These are phyloP conservation scores for Abrus pulchellus DNA, from an alignment of 306 rosid species.

Conservation along the genomic window DNA sequence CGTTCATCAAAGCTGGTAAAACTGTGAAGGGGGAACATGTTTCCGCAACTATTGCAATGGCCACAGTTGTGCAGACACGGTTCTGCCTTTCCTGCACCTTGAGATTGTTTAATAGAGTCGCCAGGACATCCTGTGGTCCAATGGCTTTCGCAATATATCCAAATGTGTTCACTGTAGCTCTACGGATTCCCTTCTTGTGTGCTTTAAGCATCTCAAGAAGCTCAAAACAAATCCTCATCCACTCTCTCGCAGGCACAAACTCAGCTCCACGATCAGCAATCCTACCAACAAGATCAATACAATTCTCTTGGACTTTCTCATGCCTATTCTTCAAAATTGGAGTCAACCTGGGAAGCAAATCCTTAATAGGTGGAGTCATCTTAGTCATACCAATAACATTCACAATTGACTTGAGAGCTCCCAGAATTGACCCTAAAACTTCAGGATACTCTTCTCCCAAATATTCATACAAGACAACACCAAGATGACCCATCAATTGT, in stretches of 20 bases:
- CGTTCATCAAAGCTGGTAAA: slow-evolving; percentile 95
- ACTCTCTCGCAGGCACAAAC: slow-evolving; percentile 95
- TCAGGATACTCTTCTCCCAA: slow-evolving; percentile 98
- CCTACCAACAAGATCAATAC: slow-evolving; percentile 94
- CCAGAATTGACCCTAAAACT: slow-evolving; percentile 92
- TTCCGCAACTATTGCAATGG: slow-evolving; percentile 95
- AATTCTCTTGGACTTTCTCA: slow-evolving; percentile 96
- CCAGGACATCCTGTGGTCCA: slow-evolving; percentile 95
- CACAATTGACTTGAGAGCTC: slow-evolving; percentile 96
- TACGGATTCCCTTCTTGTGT: slow-evolving; percentile 93
- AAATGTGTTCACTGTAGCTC: slow-evolving; percentile 91
- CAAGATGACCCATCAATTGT: slow-evolving; percentile 98
- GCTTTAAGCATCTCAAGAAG: slow-evolving; percentile 99
- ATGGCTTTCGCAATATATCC: slow-evolving; percentile 96
- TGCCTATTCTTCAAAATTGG: slow-evolving; percentile 98
- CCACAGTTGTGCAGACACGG: slow-evolving; percentile 97
- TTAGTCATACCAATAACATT: slow-evolving; percentile 98
- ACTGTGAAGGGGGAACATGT: slow-evolving; percentile 96
- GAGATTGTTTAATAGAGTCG: slow-evolving; percentile 84
- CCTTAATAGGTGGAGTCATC: slow-evolving; percentile 99
- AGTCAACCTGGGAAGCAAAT: slow-evolving; percentile 92
- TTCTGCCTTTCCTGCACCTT: slow-evolving; percentile 97
- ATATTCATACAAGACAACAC: slow-evolving; percentile 94
- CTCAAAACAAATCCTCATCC: slow-evolving; percentile 99
- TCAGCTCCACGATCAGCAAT: slow-evolving; percentile 99